Conservation (phyloP, 352 stramenopile genomes). For the Phytophthora sansomeana region DNA sequence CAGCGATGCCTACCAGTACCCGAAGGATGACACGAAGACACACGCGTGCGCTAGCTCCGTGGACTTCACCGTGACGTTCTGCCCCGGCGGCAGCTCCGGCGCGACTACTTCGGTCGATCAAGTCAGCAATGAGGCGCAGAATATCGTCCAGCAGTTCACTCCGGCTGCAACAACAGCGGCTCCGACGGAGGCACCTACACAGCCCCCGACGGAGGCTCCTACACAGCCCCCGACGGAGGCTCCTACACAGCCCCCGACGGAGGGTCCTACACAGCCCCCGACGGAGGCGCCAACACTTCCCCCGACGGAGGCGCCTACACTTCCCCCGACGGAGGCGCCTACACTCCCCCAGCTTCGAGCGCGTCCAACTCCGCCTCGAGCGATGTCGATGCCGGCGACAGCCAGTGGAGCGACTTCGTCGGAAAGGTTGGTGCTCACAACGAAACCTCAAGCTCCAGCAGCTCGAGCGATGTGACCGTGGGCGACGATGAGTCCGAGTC, state of each 20-base stretch:
- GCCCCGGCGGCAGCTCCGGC: constrained; percentile 34
- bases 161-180: constrained; percentile 25
- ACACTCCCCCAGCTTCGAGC: constrained; percentile 19
- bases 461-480: constrained; percentile 20
- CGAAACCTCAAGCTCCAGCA: constrained; percentile 24
- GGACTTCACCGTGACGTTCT: constrained; percentile 75
- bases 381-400: constrained; percentile 23
- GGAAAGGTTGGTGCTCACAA: constrained; percentile 29
- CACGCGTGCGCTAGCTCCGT: constrained; percentile 56
- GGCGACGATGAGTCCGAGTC: constrained; percentile 17
- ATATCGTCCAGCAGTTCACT: constrained; percentile 21
- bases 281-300: constrained; percentile 22
- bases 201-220: constrained; percentile 9
- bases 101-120: constrained; percentile 30
- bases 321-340: constrained; percentile 15
- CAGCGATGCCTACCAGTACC: constrained; percentile 72
- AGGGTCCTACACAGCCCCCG: constrained; percentile 17
- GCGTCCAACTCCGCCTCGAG: constrained; percentile 16
- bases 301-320: constrained; percentile 15
- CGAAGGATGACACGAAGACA: constrained; percentile 77
- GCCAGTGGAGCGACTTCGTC: constrained; percentile 31
- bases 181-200: constrained; percentile 11
- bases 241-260: constrained; percentile 19
- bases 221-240: constrained; percentile 21
- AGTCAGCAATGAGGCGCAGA: constrained; percentile 27